These are phyloP conservation scores for Aspergillus pseudonomiae DNA, from an alignment of 2,329 filamentous ascomycete species.

Conservation along the genomic window DNA sequence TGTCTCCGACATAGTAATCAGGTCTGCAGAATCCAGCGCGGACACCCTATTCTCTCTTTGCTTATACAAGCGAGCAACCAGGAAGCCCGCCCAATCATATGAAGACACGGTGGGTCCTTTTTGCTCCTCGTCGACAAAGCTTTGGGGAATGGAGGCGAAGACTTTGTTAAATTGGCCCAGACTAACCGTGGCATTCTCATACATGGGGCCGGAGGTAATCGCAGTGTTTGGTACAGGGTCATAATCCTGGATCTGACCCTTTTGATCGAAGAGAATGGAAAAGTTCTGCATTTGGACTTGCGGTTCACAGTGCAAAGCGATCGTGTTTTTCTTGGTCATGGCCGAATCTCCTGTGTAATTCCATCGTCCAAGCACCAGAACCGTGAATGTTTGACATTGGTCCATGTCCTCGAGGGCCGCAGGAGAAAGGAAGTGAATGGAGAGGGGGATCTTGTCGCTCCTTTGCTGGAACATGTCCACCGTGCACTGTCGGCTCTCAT, in stretches of 20 bases:
- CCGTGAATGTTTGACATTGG: constrained; percentile 36
- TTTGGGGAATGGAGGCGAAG: constrained; percentile 38
- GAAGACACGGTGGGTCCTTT: constrained; percentile 33
- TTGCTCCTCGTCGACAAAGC: constrained; percentile 29
- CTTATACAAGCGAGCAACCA: constrained; percentile 37
- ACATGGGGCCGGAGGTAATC: constrained; percentile 31
- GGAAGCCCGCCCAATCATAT: constrained; percentile 40
- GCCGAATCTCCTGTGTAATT: constrained; percentile 30
- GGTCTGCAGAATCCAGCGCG: constrained; percentile 23
- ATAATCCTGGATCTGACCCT: constrained; percentile 30
- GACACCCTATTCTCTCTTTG: constrained; percentile 28
- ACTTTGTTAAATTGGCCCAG: constrained; percentile 41
- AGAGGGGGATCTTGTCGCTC: constrained; percentile 29
- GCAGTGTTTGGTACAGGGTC: constrained; percentile 20
- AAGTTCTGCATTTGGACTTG: constrained; percentile 27
- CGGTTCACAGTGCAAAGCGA: constrained; percentile 38
- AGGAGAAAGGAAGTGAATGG: constrained; percentile 39
- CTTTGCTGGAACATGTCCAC: constrained; percentile 31
- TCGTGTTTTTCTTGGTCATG: constrained; percentile 31
- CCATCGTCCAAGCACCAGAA: constrained; percentile 38
- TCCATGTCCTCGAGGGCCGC: constrained; percentile 23
- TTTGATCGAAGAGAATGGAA: constrained; percentile 31
- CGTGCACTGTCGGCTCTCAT: constrained; percentile 28
- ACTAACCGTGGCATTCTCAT: constrained; percentile 37
- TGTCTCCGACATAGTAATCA: constrained; percentile 30